A percentile compares a stretch with the other conserved stretches of the same genome.
These are phyloP conservation scores for Pythium dissotocum DNA, from an alignment of 352 stramenopile species.

Conservation along the genomic window DNA sequence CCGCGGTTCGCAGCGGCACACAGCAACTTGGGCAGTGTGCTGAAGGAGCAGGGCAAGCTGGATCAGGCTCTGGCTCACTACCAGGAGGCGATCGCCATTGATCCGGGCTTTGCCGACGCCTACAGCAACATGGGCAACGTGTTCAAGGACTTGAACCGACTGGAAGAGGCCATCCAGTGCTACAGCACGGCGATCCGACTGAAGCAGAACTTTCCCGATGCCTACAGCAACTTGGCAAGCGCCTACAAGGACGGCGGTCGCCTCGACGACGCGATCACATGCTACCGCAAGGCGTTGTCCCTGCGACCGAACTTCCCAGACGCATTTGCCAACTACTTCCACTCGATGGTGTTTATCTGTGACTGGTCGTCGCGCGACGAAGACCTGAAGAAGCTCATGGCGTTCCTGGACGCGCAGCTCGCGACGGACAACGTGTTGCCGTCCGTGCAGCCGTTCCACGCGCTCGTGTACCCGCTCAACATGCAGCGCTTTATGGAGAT, in stretches of 20 bases:
- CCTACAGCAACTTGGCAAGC: constrained; percentile 91
- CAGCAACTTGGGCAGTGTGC: constrained; percentile 93
- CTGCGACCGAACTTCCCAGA: constrained; percentile 91
- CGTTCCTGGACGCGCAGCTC: constrained; percentile 68
- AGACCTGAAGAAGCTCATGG: constrained; percentile 73
- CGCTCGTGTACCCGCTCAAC: constrained; percentile 88
- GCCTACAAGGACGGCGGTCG: constrained; percentile 92
- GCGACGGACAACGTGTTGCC: constrained; percentile 64
- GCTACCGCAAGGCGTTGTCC: constrained; percentile 91
- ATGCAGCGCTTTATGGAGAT: constrained; percentile 81
- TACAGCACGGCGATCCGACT: constrained; percentile 91
- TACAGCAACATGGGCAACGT: constrained; percentile 96
- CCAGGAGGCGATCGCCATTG: constrained; percentile 91
- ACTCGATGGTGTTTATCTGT: constrained; percentile 92
- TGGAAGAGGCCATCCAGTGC: constrained; percentile 89
- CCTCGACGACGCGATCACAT: constrained; percentile 90
- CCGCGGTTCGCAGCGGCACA: constrained; percentile 92
- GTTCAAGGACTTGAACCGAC: constrained; percentile 89
- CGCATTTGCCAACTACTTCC: constrained; percentile 92
- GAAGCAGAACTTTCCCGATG: constrained; percentile 89
- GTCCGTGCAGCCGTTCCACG: constrained; percentile 93
- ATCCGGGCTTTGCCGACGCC: constrained; percentile 90
- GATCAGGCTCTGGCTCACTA: constrained; percentile 94
- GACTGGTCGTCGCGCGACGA: constrained; percentile 87
- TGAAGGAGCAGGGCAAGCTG: constrained; percentile 94